Conservation (phyloP, 192 early-diverging fungal species). For the Gryganskiella cystojenkinii region DNA sequence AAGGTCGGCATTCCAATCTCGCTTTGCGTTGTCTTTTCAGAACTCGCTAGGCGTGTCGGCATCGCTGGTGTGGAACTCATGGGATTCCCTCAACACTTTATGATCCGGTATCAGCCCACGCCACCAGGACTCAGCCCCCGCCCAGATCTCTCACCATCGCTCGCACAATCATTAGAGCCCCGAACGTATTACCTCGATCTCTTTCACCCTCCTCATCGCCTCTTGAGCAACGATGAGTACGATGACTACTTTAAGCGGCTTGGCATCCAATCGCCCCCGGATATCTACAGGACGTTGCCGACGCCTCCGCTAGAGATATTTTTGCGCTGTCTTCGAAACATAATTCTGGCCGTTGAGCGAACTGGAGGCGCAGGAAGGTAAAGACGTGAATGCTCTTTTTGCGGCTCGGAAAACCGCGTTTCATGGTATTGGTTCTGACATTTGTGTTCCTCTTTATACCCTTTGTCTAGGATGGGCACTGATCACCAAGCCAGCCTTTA, state of each 20-base stretch:
- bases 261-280: constrained; percentile 13
- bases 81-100: constrained; percentile 46
- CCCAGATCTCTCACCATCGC: not conserved
- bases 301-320: constrained; percentile 42
- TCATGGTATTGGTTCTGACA: not conserved
- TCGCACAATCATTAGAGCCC: not conserved
- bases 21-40: constrained; percentile 47
- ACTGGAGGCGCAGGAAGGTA: constrained; percentile 47
- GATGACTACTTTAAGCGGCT: constrained; percentile 32
- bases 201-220: constrained; percentile 33
- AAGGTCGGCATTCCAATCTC: constrained; percentile 52
- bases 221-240: constrained; percentile 24
- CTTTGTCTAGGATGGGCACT: constrained; percentile 25
- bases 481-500: constrained; percentile 48
- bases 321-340: constrained; percentile 30
- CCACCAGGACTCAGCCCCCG: not conserved
- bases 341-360: constrained; percentile 34
- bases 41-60: constrained; percentile 39
- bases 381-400: not conserved
- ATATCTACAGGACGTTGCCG: constrained; percentile 24
- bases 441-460: not conserved
- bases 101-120: constrained; percentile 44
- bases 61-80: constrained; percentile 45
- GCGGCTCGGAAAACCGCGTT: not conserved
- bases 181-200: constrained; percentile 38